Percentiles rank a stretch among this genome's conserved stretches.
Evolutionary conservation across 2,329 filamentous ascomycete genomes (phyloP).

Genomic region (Phaeoacremonium minimum): DNA sequence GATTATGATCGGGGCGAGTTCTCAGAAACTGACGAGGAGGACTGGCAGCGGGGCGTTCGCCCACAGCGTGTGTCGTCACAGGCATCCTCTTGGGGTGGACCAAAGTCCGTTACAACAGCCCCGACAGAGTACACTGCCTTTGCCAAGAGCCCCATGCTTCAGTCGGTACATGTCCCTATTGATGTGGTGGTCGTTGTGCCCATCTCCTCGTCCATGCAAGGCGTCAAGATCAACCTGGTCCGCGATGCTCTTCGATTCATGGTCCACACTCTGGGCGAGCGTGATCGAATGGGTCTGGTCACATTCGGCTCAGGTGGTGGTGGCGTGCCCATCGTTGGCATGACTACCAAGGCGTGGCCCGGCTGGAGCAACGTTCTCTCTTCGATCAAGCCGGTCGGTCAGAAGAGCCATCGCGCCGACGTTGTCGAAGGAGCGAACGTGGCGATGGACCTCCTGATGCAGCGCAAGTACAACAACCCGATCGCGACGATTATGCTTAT

Average conservation of each 20-base stretch:
- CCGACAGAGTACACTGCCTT: conserved; percentile 88
- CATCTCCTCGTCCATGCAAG: conserved; percentile 97
- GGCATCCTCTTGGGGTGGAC: conserved; percentile 76
- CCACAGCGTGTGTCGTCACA: conserved; percentile 75
- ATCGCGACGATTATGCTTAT: conserved; percentile 94
- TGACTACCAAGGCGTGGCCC: conserved; percentile 92
- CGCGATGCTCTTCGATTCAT: conserved; percentile 90
- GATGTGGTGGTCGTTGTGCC: conserved; percentile 96
- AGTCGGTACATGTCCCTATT: conserved; percentile 78
- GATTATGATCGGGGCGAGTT: conserved; percentile 75
- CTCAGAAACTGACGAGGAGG: conserved; percentile 85
- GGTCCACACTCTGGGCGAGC: conserved; percentile 81
- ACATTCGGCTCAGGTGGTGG: conserved; percentile 94
- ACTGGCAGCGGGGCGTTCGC: conserved; percentile 62
- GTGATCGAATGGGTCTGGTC: conserved; percentile 94
- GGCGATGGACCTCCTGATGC: conserved; percentile 98
- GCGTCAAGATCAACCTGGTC: conserved; percentile 94
- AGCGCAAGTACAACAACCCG: conserved; percentile 91
- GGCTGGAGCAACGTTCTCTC: conserved; percentile 85
- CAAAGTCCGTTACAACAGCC: conserved; percentile 79
- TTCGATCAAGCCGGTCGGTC: conserved; percentile 87
- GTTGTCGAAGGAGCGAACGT: conserved; percentile 97
- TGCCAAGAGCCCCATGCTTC: conserved; percentile 41
- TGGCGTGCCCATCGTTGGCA: conserved; percentile 91
- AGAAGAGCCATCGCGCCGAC: conserved; percentile 94